These are phyloP conservation scores for Metschnikowia henanensis DNA, from an alignment of 805 yeast genomes.

Conservation along the genomic window DNA sequence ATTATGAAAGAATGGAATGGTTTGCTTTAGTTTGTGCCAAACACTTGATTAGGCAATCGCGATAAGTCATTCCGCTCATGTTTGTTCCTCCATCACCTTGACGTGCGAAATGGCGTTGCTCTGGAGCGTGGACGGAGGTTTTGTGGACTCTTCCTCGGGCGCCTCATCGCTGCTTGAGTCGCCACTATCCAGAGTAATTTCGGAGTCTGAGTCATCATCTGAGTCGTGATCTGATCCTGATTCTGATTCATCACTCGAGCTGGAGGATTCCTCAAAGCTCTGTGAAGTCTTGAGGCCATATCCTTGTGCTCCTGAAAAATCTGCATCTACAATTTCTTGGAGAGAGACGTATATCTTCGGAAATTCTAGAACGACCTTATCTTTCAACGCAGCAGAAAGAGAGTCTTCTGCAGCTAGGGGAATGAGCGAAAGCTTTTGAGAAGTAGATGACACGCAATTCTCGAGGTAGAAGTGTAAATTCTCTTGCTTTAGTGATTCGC, in stretches of 20 bases:
- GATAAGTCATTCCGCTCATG: too few relatives aligned
- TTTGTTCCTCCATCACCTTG: too few relatives aligned
- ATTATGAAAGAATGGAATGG: too few relatives aligned
- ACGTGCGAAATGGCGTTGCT: too few relatives aligned
- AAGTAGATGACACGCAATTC: constrained; percentile 26
- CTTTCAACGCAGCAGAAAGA: constrained; percentile 51
- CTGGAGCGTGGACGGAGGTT: constrained; percentile 13
- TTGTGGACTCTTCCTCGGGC: constrained; percentile 38
- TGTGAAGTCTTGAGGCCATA: constrained; percentile 19
- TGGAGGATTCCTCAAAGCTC: constrained; percentile 13
- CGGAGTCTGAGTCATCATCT: constrained; percentile 12
- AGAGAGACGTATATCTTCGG: constrained; percentile 62
- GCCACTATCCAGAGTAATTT: constrained; percentile 10
- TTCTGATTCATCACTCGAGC: constrained; percentile 2
- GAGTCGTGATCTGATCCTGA: constrained; percentile 9
- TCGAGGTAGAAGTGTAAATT: constrained; percentile 33
- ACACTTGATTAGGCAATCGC: too few relatives aligned
- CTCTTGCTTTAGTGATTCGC: constrained; percentile 23
- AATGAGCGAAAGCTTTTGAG: constrained; percentile 29
- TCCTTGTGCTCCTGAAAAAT: constrained; percentile 1
- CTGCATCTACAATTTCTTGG: background rate
- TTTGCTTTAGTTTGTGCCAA: too few relatives aligned
- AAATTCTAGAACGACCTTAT: constrained; percentile 68
- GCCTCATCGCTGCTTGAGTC: constrained; percentile 25
- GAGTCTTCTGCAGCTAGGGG: constrained; percentile 32